phyloP scores from a whole-genome alignment of 805 yeast species.

The Lachancea nothofagi region DNA sequence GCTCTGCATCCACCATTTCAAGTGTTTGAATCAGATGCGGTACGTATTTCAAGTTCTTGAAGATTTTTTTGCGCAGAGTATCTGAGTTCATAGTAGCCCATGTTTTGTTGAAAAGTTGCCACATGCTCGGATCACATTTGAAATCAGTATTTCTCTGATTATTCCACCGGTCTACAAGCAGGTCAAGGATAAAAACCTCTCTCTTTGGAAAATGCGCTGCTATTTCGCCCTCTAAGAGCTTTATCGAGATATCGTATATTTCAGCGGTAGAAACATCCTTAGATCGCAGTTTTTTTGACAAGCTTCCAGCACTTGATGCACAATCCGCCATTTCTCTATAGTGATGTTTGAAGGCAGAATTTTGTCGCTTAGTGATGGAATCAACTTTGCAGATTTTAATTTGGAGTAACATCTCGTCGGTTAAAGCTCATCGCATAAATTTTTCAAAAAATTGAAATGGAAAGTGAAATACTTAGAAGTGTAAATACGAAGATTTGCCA shows the following conservation, averaged over 20 bases:
- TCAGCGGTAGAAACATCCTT: slow-evolving; percentile 42
- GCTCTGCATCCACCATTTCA: slow-evolving; percentile 10
- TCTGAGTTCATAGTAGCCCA: slow-evolving; percentile 35
- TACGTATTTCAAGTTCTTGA: slow-evolving; percentile 41
- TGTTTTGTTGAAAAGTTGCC: slow-evolving; percentile 44
- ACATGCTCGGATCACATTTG: slow-evolving; percentile 39
- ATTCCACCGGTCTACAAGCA: slow-evolving; percentile 55
- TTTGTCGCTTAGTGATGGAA: no score
- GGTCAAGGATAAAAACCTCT: slow-evolving; percentile 50
- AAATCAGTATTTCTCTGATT: slow-evolving; percentile 41
- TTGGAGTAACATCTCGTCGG: not conserved
- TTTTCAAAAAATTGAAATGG: no score
- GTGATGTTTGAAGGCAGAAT: no score
- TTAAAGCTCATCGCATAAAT: slow-evolving; percentile 3
- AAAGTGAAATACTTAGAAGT: no score
- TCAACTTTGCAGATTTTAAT: not conserved
- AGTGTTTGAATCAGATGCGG: slow-evolving; percentile 21
- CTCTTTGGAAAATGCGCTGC: slow-evolving; percentile 49
- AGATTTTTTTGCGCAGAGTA: slow-evolving; percentile 36
- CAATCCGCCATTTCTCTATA: not conserved
- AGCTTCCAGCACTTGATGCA: slow-evolving; percentile 19
- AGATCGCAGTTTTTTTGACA: slow-evolving; percentile 55
- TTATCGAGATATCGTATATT: slow-evolving; percentile 35
- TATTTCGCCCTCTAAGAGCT: slow-evolving; percentile 32
- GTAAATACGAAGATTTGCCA: no score